Conservation (phyloP, 1,139 yeast species). For the Kazachstania sp. region DNA sequence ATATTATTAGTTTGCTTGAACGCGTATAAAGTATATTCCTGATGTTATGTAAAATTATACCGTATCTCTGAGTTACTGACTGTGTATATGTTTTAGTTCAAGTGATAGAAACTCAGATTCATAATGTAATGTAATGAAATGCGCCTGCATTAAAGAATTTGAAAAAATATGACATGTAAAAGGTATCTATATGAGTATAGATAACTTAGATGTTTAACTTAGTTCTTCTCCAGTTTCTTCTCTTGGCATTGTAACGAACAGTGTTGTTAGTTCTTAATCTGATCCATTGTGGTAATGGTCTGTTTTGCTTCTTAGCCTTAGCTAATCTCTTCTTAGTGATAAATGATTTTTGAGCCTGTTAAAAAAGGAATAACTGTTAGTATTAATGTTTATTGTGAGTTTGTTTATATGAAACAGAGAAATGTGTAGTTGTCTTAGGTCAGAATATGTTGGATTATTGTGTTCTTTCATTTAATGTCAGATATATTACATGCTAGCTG, state of each 20-base stretch:
- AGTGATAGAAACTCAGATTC: not conserved
- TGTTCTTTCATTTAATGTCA: too few species aligned
- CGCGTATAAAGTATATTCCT: too few species aligned
- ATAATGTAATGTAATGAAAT: not conserved
- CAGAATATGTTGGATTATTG: too few species aligned
- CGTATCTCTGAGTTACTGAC: too few species aligned
- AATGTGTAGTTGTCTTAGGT: too few species aligned
- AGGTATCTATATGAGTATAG: not conserved
- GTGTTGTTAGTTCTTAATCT: slow-evolving; percentile 98
- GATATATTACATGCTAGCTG: too few species aligned
- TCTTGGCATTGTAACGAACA: slow-evolving; percentile 98
- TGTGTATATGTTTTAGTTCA: too few species aligned
- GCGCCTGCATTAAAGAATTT: not conserved
- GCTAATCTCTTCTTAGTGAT: slow-evolving; percentile 98
- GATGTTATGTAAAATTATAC: too few species aligned
- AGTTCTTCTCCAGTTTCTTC: slow-evolving; percentile 99
- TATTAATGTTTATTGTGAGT: too few species aligned
- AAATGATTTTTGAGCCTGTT: slow-evolving; percentile 92
- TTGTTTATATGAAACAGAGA: too few species aligned
- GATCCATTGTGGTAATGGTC: slow-evolving; percentile 99
- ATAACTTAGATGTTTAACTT: slow-evolving; percentile 86
- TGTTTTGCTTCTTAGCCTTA: slow-evolving; percentile 98
- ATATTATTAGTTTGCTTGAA: too few species aligned
- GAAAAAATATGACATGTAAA: not conserved
- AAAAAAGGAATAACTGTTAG: not conserved